Percentiles rank a stretch among this genome's conserved stretches.
phyloP scores from a whole-genome alignment of 176 grass and related monocot species.

The Pontederia crassipes region DNA sequence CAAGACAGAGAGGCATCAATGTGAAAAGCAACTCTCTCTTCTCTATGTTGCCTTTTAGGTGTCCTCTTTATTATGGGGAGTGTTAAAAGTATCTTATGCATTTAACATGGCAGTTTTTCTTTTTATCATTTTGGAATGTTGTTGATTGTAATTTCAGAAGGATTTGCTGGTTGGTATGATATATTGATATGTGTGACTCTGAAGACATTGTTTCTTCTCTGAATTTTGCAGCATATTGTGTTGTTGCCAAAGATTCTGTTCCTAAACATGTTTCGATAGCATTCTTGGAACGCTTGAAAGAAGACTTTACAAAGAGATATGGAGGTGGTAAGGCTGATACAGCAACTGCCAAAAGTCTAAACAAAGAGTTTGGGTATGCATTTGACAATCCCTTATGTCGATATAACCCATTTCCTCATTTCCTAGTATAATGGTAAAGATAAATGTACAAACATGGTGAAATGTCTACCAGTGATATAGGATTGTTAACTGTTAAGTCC shows the following conservation, averaged over 20 bases:
- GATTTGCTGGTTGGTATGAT: too few relatives aligned
- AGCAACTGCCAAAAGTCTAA: slow-evolving; percentile 81
- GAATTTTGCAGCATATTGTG: slow-evolving; percentile 56
- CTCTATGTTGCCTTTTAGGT: too few relatives aligned
- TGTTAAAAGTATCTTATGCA: too few relatives aligned
- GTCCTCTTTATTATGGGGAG: too few relatives aligned
- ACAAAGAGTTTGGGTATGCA: slow-evolving; percentile 84
- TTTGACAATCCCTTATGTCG: not conserved
- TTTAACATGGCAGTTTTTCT: too few relatives aligned
- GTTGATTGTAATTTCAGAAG: too few relatives aligned
- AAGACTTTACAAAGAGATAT: slow-evolving; percentile 89
- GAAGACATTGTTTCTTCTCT: not conserved
- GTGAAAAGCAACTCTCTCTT: too few relatives aligned
- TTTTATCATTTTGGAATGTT: too few relatives aligned
- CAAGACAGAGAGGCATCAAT: too few relatives aligned
- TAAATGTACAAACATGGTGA: too few relatives aligned
- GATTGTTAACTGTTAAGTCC: too few relatives aligned
- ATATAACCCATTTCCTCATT: not conserved
- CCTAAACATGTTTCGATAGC: slow-evolving; percentile 73
- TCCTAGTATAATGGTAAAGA: not conserved
- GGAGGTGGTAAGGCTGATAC: slow-evolving; percentile 94
- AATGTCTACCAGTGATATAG: too few relatives aligned
- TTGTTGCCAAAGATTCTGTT: slow-evolving; percentile 73
- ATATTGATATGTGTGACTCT: not conserved
- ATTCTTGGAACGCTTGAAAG: slow-evolving; percentile 76